Percentiles rank a stretch among this genome's conserved stretches.
phyloP scores from a whole-genome alignment of 345 rosid species.

The Euphorbia peplus region DNA sequence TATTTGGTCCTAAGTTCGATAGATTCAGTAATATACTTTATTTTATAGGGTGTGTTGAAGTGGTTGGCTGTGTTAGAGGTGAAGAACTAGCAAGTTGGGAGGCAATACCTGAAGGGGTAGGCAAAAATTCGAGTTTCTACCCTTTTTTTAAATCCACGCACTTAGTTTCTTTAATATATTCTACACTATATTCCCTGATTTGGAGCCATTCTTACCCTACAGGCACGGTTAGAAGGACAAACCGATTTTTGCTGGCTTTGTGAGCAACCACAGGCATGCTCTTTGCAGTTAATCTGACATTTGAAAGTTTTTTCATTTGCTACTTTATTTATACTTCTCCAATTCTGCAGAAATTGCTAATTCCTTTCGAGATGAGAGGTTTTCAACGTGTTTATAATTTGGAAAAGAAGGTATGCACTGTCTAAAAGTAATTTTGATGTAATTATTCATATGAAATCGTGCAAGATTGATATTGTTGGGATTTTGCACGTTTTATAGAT shows the following conservation, averaged over 20 bases:
- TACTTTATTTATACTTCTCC: neutral
- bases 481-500: slow-evolving; percentile 36
- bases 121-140: neutral
- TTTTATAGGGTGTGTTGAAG: slow-evolving; percentile 31
- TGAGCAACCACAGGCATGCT: slow-evolving; percentile 72
- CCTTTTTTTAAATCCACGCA: slow-evolving; percentile 2
- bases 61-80: slow-evolving; percentile 33
- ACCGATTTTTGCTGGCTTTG: slow-evolving; percentile 94
- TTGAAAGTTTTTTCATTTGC: neutral
- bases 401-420: slow-evolving; percentile 70
- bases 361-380: slow-evolving; percentile 98
- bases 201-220: slow-evolving; percentile 12
- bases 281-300: slow-evolving; percentile 6
- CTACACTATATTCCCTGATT: neutral
- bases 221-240: slow-evolving; percentile 91
- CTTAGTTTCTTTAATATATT: neutral
- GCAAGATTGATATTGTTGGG: neutral
- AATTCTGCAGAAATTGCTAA: slow-evolving; percentile 51
- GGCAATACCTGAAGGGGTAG: slow-evolving; percentile 33
- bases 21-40: neutral
- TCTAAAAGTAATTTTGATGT: neutral
- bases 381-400: slow-evolving; percentile 82
- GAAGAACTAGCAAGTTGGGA: slow-evolving; percentile 39
- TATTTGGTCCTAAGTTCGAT: neutral
- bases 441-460: neutral